Percentiles rank a stretch among this genome's conserved stretches.
phyloP scores from a whole-genome alignment of 768 basidiomycete genomes.

The Tylopilus subfusipes region DNA sequence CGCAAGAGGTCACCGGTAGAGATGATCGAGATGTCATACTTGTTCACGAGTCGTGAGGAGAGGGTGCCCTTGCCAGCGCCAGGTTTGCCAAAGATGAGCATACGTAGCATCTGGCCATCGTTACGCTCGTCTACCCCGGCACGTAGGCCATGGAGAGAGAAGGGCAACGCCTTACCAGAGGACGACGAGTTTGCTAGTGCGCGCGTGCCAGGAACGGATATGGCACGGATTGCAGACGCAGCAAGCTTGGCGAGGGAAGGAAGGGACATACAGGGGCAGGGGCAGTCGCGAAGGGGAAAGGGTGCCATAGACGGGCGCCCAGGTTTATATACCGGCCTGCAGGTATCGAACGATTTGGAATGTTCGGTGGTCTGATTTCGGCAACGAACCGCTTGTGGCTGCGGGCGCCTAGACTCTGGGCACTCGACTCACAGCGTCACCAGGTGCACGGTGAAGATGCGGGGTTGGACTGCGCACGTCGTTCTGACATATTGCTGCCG shows the following conservation, averaged over 20 bases:
- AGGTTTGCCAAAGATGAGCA: slow-evolving; percentile 59
- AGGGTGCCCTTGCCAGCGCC: slow-evolving; percentile 87
- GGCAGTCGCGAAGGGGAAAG: background rate
- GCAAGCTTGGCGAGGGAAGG: slow-evolving; percentile 14
- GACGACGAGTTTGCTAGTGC: slow-evolving; percentile 30
- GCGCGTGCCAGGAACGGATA: slow-evolving; percentile 15
- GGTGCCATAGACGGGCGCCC: too few species aligned
- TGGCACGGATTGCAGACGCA: slow-evolving; percentile 9
- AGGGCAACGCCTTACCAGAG: slow-evolving; percentile 44
- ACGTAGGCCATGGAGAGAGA: slow-evolving; percentile 45
- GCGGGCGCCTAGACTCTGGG: background rate
- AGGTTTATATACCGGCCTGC: slow-evolving; percentile 27
- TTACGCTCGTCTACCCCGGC: slow-evolving; percentile 23
- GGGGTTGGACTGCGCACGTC: background rate
- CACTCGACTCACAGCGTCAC: too few species aligned
- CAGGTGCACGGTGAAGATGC: too few species aligned
- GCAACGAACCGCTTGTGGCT: slow-evolving; percentile 1
- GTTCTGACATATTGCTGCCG: too few species aligned
- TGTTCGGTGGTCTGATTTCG: slow-evolving; percentile 6
- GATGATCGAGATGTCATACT: slow-evolving; percentile 74
- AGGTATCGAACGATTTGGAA: slow-evolving; percentile 21
- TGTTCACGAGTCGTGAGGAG: slow-evolving; percentile 66
- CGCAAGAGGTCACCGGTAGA: slow-evolving; percentile 85
- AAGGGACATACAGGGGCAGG: slow-evolving; percentile 18
- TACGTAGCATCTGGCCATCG: slow-evolving; percentile 36